A percentile compares a stretch with the other conserved stretches of the same genome.
phyloP scores from a whole-genome alignment of 2,329 filamentous ascomycete genomes.

The Trichoderma citrinoviride region DNA sequence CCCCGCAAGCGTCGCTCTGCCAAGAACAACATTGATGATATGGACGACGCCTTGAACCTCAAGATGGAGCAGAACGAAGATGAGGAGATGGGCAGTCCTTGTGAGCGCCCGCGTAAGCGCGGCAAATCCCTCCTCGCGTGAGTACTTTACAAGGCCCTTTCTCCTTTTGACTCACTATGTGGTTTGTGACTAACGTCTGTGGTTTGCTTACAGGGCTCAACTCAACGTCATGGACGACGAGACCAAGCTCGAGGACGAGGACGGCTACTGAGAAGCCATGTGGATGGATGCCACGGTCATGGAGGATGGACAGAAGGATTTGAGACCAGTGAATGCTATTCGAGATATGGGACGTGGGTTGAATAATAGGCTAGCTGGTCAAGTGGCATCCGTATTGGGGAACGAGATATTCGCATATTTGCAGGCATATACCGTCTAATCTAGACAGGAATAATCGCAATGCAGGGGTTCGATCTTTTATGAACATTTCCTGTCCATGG shows the following conservation, averaged over 20 bases:
- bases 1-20: conserved; percentile 33
- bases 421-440: conserved; percentile 7
- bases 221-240: background rate
- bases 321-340: background rate
- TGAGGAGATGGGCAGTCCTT: background rate
- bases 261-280: background rate
- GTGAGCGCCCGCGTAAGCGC: conserved; percentile 7
- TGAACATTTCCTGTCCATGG: too few species aligned
- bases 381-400: background rate
- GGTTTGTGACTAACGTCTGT: background rate
- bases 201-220: background rate
- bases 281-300: background rate
- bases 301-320: background rate
- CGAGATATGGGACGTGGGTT: background rate
- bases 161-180: background rate
- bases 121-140: conserved; percentile 27
- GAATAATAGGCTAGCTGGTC: background rate
- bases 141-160: background rate
- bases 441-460: background rate
- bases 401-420: background rate
- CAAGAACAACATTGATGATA: conserved; percentile 29
- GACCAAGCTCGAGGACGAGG: background rate
- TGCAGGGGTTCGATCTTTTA: background rate
- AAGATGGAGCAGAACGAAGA: conserved; percentile 30
- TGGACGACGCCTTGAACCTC: conserved; percentile 27